Conservation (phyloP, 1,284 basidiomycete genomes). For the Leccinum griseonigrum region DNA sequence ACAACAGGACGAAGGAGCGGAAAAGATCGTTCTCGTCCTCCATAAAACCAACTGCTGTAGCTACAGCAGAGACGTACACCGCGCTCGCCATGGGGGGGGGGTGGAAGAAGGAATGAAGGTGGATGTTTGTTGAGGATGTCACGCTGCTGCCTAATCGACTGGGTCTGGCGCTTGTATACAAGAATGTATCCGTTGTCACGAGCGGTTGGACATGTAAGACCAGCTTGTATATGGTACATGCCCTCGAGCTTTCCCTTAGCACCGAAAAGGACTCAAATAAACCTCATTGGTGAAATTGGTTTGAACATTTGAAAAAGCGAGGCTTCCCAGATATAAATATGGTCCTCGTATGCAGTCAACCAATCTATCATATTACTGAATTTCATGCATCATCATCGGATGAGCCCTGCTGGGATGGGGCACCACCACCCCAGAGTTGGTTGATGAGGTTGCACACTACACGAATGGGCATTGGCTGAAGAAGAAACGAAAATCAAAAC, state of each 20-base stretch:
- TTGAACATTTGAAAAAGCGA: not conserved
- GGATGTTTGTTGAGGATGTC: not conserved
- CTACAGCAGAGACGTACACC: too few species aligned
- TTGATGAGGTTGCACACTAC: conserved; percentile 60
- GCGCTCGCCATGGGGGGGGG: conserved; percentile 1
- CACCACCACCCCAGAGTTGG: conserved; percentile 55
- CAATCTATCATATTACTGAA: not conserved
- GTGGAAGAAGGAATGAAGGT: too few species aligned
- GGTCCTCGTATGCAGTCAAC: not conserved
- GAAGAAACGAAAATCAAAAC: not conserved
- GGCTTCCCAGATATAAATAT: not conserved
- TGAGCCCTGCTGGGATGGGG: conserved; percentile 30
- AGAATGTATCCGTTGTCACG: not conserved
- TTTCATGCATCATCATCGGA: not conserved
- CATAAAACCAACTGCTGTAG: too few species aligned
- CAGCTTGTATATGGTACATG: not conserved
- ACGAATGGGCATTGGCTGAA: conserved; percentile 59
- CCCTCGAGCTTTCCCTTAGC: not conserved
- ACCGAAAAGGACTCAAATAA: not conserved
- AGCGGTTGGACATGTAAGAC: not conserved
- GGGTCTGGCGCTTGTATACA: not conserved
- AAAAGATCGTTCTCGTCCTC: too few species aligned
- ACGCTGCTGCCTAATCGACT: not conserved
- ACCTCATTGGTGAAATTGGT: not conserved
- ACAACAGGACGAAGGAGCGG: too few species aligned